phyloP scores from a whole-genome alignment of 2,329 filamentous ascomycete genomes.

The Neopestalotiopsis sp. region DNA sequence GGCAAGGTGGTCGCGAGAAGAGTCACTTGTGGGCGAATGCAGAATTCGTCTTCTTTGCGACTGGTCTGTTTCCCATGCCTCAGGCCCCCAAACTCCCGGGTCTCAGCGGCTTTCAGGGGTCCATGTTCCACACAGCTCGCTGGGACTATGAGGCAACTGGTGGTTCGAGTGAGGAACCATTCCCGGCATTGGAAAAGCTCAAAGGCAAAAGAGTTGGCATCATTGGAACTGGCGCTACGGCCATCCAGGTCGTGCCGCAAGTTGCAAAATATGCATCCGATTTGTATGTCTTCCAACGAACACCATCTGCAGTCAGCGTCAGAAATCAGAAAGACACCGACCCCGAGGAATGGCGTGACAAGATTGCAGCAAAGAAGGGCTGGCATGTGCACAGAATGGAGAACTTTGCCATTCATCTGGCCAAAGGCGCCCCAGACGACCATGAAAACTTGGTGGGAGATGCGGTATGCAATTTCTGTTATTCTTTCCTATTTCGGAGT shows the following conservation, averaged over 20 bases:
- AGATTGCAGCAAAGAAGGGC: constrained; percentile 15
- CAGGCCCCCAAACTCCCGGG: constrained; percentile 13
- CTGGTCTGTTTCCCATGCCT: constrained; percentile 12
- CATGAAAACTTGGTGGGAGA: constrained; percentile 18
- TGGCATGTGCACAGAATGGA: constrained; percentile 16
- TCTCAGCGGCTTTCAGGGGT: constrained; percentile 10
- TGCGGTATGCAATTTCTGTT: not conserved
- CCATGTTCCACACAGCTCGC: constrained; percentile 16
- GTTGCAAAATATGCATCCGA: constrained; percentile 13
- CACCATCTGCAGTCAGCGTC: constrained; percentile 11
- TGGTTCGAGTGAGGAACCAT: constrained; percentile 12
- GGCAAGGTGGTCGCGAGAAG: not conserved
- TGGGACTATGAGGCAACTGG: constrained; percentile 12
- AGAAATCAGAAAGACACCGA: constrained; percentile 12
- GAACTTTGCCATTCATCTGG: constrained; percentile 12
- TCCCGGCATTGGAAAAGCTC: not conserved
- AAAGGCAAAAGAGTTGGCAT: constrained; percentile 15
- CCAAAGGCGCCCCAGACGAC: not conserved
- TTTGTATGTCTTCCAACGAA: constrained; percentile 13
- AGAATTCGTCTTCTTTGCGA: constrained; percentile 5
- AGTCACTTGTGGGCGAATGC: constrained; percentile 9
- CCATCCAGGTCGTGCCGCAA: constrained; percentile 13
- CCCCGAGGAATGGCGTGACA: constrained; percentile 9
- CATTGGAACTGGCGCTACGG: constrained; percentile 12
- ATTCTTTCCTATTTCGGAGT: no score